phyloP scores from a whole-genome alignment of 345 rosid genomes.

The Euphorbia lathyris region DNA sequence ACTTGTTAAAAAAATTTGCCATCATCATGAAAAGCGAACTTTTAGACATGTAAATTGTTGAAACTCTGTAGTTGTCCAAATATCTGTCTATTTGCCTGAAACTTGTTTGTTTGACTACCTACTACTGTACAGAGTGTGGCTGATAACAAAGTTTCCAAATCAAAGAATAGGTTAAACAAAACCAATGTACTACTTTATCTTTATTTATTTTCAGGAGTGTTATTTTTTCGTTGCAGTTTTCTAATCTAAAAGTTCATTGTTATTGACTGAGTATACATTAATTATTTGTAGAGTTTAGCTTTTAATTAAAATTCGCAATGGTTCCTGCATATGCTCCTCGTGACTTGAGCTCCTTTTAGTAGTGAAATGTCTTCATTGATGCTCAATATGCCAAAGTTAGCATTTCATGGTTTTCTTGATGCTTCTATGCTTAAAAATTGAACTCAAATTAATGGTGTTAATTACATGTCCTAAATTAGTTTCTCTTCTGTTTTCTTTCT shows the following conservation, averaged over 20 bases:
- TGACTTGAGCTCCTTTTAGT: not conserved
- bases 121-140: not conserved
- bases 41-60: not conserved
- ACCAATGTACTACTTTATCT: not conserved
- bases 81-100: not conserved
- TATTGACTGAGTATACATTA: no score
- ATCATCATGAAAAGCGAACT: not conserved
- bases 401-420: not conserved
- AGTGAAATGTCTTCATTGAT: not conserved
- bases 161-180: no score
- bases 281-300: no score
- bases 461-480: slow-evolving; percentile 3
- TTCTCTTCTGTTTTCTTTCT: slow-evolving; percentile 16
- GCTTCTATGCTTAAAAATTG: not conserved
- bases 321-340: not conserved
- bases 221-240: no score
- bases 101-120: not conserved
- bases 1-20: not conserved
- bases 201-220: not conserved
- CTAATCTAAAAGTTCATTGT: no score
- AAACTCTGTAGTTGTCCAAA: not conserved
- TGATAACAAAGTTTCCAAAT: no score
- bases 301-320: not conserved
- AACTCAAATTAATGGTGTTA: not conserved
- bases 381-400: not conserved